Base-by-base conservation (phyloP, 306 rosid genomes). In the Acacia melanoxylon region DNA sequence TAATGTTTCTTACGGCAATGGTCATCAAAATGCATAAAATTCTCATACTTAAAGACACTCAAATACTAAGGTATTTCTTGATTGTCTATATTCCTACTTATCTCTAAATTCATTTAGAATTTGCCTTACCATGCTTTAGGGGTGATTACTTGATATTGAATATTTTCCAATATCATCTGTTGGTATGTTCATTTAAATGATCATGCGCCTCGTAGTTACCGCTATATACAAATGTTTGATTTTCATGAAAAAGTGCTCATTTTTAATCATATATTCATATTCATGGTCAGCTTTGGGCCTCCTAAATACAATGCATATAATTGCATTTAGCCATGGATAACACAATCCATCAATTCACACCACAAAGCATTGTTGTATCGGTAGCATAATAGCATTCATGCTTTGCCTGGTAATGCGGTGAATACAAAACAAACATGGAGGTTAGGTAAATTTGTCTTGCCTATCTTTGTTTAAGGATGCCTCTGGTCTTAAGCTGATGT, bases 21-120 rank as follows among this genome's bases (percentile, higher is more conserved):
- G 92, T 86, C 98, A 91, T 84, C 90, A 93, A 75, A 90, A 91
- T 89, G 83, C 92, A 91, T 94, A 90, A 83, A 93, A 90, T 85
- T 88, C 94, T 61, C 92, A 91, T 83, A 78, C 89, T 80, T 87
- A 93, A 42, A 89, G 91, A 89, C 68, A 59, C 52, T 25, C 88
- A 4, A 94, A 93, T 84, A 89, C 91, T 15, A 92, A 92, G 99
- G 99, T 96, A 93, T 71, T 52, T 73, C 46, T 70, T 70, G 79
- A 74, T 78, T 52, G 44, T 59, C 33, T 68, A 42, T 15, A 13
- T 37, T 69, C 22, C 25, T 79, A 78, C 62, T 71, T 54, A 62
- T 46, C 68, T 71, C 74, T 68, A 74, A 49, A 46, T 73, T 44
- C 65, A 68, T 52, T 82, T 74, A 45, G 44, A 51, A 62, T 78